phyloP scores from a whole-genome alignment of 176 grass and related monocot species.

The Hsuehochloa calcarea region DNA sequence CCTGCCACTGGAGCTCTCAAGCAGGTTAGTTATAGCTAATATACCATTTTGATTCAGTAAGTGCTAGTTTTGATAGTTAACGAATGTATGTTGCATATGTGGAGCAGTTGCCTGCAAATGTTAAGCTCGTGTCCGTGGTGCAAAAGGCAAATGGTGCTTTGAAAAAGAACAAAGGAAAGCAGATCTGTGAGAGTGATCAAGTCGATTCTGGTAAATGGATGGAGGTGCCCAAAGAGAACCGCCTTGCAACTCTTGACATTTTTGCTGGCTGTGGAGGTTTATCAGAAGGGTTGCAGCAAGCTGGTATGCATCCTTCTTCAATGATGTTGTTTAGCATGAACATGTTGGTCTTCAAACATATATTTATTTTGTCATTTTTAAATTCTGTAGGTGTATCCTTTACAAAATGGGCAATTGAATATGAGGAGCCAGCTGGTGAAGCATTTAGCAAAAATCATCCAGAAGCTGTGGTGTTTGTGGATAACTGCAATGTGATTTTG shows the following conservation, averaged over 20 bases:
- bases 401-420: conserved; percentile 99
- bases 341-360: background rate
- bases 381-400: conserved; percentile 62
- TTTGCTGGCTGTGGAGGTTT: conserved; percentile 98
- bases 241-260: conserved; percentile 88
- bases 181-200: conserved; percentile 60
- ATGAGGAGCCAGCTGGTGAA: conserved; percentile 92
- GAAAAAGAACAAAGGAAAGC: conserved; percentile 93
- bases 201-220: conserved; percentile 51
- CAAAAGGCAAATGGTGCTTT: conserved; percentile 41
- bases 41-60: conserved; percentile 28
- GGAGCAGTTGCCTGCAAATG: conserved; percentile 68
- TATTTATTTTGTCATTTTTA: conserved; percentile 18
- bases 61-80: conserved; percentile 18
- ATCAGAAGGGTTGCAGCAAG: conserved; percentile 91
- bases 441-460: conserved; percentile 93
- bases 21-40: conserved; percentile 57
- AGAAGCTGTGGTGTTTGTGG: conserved; percentile 78
- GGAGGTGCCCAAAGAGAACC: conserved; percentile 57
- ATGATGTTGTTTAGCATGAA: conserved; percentile 12
- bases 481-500: conserved; percentile 99
- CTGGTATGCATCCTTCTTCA: conserved; percentile 54
- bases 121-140: conserved; percentile 51
- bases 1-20: conserved; percentile 84
- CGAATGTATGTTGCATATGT: conserved; percentile 36